Evolutionary conservation across 2,329 filamentous ascomycete species (phyloP), one percentile per base, ranked within the genome.

Genomic region (Leptosphaerulina australis): DNA sequence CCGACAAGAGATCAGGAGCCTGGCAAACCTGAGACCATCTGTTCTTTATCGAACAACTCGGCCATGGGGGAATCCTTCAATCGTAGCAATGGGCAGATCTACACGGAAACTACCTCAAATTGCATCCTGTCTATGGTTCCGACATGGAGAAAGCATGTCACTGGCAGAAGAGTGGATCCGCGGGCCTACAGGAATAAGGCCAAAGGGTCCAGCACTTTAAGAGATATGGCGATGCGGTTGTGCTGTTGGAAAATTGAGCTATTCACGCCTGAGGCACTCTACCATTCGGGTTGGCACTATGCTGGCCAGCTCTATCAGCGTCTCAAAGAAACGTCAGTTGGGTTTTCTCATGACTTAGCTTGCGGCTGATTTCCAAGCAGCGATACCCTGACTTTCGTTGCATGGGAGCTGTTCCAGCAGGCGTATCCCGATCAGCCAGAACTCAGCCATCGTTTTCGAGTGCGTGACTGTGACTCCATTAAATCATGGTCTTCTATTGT

Each of bases 1-100:
- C 10, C 28, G 17, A 15, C 26, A 11, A 3, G 26, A 29, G 11
- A n/a, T n/a, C n/a, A n/a, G n/a, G n/a, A n/a, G n/a, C n/a, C n/a
- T n/a, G n/a, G n/a, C n/a, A n/a, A n/a, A n/a, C 26, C 3, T n/a
- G 3, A n/a, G 14, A n/a, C n/a, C 28, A 20, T 17, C 18, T 33
- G 18, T 3, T 12, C 4, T n/a, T 25, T 12, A 6, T 15, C 7
- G 5, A 36, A 14, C n/a, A 24, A 10, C 17, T 8, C 24, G 17
- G n/a, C 4, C 20, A 49, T 49, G 45, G n/a, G n/a, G n/a, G 4
- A 33, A 15, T 17, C 33, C 2, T 49, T 49, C 25, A 31, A 49
- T 12, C 31, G 30, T 10, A 30, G 43, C 1, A 49, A 49, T 22
- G 45, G 45, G 4, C 45, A 49, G 22, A 22, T 44, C 4, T 50